Evolutionary conservation across 164 flowering plant species (phyloP).

Genomic region (Nymphaea thermarum): DNA sequence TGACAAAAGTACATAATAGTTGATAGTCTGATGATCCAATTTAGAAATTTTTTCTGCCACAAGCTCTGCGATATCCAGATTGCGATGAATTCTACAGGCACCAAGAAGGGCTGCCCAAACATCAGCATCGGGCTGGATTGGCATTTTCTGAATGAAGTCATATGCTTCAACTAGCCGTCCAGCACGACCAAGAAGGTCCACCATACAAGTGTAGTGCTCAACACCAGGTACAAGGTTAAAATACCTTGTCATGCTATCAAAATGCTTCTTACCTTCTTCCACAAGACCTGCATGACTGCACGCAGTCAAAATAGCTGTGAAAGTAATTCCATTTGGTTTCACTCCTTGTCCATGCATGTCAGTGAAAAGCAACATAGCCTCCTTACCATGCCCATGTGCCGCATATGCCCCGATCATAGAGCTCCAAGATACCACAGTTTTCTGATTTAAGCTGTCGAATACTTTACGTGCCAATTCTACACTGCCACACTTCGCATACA

Average conservation of each 20-base stretch:
- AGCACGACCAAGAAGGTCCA: conserved; percentile 24
- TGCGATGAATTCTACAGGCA: conserved; percentile 18
- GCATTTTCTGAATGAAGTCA: conserved; percentile 15
- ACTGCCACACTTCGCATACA: conserved; percentile 52
- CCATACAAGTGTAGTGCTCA: conserved; percentile 24
- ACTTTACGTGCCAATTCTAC: conserved; percentile 19
- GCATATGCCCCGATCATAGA: conserved; percentile 23
- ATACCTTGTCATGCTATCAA: conserved; percentile 19
- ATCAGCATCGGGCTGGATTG: conserved; percentile 16
- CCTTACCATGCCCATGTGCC: conserved; percentile 16
- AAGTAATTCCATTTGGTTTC: conserved; percentile 21
- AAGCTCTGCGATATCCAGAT: conserved; percentile 21
- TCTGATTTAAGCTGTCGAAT: conserved; percentile 16
- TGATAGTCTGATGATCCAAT: conserved; percentile 15
- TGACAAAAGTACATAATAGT: conserved; percentile 19
- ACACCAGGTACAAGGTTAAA: conserved; percentile 18
- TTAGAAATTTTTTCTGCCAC: conserved; percentile 15
- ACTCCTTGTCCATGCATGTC: conserved; percentile 18
- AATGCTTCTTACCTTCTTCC: conserved; percentile 19
- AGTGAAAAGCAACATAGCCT: conserved; percentile 17
- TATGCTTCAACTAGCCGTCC: conserved; percentile 15
- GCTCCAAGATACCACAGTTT: conserved; percentile 23
- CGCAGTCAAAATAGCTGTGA: conserved; percentile 22
- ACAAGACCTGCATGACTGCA: conserved; percentile 25
- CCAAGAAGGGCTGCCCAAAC: conserved; percentile 24